Evolutionary conservation across 2,329 filamentous ascomycete species (phyloP).

Genomic region (Trichoderma citrinoviride): DNA sequence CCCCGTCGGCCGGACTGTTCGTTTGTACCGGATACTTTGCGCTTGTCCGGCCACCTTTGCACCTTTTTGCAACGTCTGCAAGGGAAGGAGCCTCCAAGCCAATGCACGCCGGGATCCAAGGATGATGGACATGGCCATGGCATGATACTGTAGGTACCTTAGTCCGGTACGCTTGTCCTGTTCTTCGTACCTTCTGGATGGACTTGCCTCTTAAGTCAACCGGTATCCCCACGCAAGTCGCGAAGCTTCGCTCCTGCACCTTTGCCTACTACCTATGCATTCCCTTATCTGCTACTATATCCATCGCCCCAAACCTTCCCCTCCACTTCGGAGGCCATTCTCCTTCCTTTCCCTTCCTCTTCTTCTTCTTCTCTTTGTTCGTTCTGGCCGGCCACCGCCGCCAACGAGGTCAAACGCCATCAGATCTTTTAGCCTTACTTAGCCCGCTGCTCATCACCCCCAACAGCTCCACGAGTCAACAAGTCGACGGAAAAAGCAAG

Average conservation of each 20-base stretch:
- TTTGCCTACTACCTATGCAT: not conserved
- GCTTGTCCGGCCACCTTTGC: too few relatives aligned
- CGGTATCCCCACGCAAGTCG: slow-evolving; percentile 10
- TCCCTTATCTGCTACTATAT: not conserved
- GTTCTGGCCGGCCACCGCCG: not conserved
- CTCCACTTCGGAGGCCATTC: not conserved
- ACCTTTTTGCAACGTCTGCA: not conserved
- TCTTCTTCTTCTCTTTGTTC: not conserved
- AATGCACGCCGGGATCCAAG: slow-evolving; percentile 16
- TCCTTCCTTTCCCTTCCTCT: not conserved
- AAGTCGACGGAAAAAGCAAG: not conserved
- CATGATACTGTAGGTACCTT: slow-evolving; percentile 10
- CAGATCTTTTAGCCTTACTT: slow-evolving; percentile 1
- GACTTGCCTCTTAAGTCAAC: slow-evolving; percentile 20
- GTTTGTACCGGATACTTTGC: too few relatives aligned
- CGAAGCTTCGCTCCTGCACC: slow-evolving; percentile 15
- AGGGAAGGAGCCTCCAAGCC: slow-evolving; percentile 10
- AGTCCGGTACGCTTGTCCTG: too few relatives aligned
- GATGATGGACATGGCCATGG: slow-evolving; percentile 17
- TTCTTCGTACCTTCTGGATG: not conserved
- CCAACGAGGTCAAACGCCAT: slow-evolving; percentile 1
- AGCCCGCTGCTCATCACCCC: slow-evolving; percentile 1
- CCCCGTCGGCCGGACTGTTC: not conserved
- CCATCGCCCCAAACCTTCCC: not conserved
- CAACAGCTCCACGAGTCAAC: slow-evolving; percentile 1